These are phyloP conservation scores for Beauveria scarabaeidicola DNA, from an alignment of 2,329 filamentous ascomycete species.

Conservation along the genomic window DNA sequence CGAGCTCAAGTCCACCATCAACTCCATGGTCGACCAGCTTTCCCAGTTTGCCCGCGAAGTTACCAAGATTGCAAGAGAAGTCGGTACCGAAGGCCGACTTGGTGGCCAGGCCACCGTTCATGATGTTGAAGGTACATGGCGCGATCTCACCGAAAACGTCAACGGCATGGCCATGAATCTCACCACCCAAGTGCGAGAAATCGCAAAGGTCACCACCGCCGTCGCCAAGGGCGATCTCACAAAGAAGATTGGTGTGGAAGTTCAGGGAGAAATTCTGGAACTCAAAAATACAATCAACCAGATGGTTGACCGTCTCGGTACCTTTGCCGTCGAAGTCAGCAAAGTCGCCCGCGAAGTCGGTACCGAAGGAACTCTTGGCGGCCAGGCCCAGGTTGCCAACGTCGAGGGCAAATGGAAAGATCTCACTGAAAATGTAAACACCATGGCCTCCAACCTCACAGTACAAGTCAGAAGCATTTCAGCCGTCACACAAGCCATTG, in stretches of 20 bases:
- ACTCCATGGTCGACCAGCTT: constrained; percentile 97
- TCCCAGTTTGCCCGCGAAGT: constrained; percentile 96
- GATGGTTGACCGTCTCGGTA: constrained; percentile 95
- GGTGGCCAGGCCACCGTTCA: constrained; percentile 94
- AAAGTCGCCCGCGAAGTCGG: constrained; percentile 93
- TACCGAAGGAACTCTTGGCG: constrained; percentile 88
- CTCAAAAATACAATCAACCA: constrained; percentile 97
- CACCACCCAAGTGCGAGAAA: constrained; percentile 94
- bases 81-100: constrained; percentile 89
- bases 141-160: constrained; percentile 88
- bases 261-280: constrained; percentile 87
- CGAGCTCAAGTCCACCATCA: constrained; percentile 95
- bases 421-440: constrained; percentile 83
- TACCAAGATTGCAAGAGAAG: constrained; percentile 90
- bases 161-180: constrained; percentile 99
- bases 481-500: constrained; percentile 88
- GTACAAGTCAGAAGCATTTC: constrained; percentile 74
- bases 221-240: constrained; percentile 91
- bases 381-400: constrained; percentile 87
- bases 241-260: constrained; percentile 91
- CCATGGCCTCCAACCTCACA: constrained; percentile 60
- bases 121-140: constrained; percentile 95
- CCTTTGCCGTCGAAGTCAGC: constrained; percentile 94
- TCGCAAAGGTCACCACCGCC: constrained; percentile 91
- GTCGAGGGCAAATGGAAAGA: constrained; percentile 98